A percentile compares a stretch with the other conserved stretches of the same genome.
Evolutionary conservation across 2,329 filamentous ascomycete species (phyloP).

Genomic region (Aspergillus sp.): DNA sequence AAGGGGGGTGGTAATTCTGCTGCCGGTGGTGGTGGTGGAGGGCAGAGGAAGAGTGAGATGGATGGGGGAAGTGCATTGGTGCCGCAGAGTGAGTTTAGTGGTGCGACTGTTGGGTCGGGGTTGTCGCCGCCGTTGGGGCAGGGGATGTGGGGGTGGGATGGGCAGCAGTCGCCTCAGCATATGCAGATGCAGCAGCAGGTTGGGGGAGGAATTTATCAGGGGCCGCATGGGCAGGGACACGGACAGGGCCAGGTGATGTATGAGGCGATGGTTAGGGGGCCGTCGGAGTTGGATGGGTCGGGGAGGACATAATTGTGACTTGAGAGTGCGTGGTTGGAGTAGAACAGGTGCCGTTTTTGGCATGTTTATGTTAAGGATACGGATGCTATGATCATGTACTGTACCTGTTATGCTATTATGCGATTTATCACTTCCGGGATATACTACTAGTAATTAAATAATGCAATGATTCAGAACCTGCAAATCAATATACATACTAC

Average conservation of each 20-base stretch:
- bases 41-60: conserved; percentile 18
- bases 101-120: background rate
- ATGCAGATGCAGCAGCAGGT: background rate
- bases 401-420: too few relatives aligned
- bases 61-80: background rate
- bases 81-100: background rate
- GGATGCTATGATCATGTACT: too few relatives aligned
- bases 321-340: too few relatives aligned
- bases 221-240: background rate
- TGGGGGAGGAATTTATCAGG: background rate
- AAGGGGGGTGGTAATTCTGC: background rate
- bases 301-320: background rate
- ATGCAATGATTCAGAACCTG: too few relatives aligned
- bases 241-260: background rate
- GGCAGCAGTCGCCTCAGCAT: background rate
- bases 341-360: background rate
- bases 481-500: too few relatives aligned
- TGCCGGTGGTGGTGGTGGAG: conserved; percentile 11
- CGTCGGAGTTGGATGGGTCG: conserved; percentile 23
- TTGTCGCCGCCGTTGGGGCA: background rate
- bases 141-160: background rate
- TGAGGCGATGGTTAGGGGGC: conserved; percentile 2
- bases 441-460: too few relatives aligned
- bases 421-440: too few relatives aligned
- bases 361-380: background rate